A percentile compares a stretch with the other conserved stretches of the same genome.
phyloP scores from a whole-genome alignment of 352 stramenopile genomes.

The Pythium monospermum region DNA sequence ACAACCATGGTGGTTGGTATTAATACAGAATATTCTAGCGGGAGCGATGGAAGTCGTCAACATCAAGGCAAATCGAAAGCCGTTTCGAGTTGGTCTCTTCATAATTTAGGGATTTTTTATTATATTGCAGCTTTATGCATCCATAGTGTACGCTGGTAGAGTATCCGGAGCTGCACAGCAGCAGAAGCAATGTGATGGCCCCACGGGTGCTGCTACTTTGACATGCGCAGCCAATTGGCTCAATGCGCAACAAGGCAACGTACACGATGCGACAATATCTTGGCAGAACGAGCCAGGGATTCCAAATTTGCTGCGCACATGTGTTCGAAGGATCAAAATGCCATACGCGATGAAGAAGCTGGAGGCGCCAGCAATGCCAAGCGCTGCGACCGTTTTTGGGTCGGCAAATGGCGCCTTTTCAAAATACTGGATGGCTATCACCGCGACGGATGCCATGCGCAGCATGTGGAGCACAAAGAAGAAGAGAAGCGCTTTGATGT shows the following conservation, averaged over 20 bases:
- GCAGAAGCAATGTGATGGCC: not conserved
- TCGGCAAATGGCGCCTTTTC: not conserved
- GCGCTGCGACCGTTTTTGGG: not conserved
- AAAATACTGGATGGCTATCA: not conserved
- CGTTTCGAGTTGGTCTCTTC: no score
- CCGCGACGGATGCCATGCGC: conserved; percentile 5
- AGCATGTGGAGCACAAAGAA: conserved; percentile 12
- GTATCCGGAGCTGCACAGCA: not conserved
- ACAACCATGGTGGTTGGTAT: no score
- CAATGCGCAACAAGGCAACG: conserved; percentile 7
- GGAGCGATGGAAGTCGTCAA: no score
- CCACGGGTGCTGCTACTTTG: not conserved
- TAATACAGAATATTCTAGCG: no score
- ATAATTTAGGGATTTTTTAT: no score
- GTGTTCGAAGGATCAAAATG: conserved; percentile 3
- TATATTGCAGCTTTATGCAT: no score
- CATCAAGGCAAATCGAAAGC: no score
- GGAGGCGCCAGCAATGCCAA: not conserved
- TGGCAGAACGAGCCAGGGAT: conserved; percentile 4
- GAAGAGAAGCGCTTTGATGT: not conserved
- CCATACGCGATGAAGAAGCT: not conserved
- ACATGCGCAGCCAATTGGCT: conserved; percentile 12
- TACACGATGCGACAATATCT: conserved; percentile 3
- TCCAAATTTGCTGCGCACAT: conserved; percentile 1
- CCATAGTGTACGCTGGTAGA: not conserved